Percentiles rank a stretch among this genome's conserved stretches.
Evolutionary conservation across 202 grass and related monocot species (phyloP).

Genomic region (Bolboschoenoplectus hybrid): DNA sequence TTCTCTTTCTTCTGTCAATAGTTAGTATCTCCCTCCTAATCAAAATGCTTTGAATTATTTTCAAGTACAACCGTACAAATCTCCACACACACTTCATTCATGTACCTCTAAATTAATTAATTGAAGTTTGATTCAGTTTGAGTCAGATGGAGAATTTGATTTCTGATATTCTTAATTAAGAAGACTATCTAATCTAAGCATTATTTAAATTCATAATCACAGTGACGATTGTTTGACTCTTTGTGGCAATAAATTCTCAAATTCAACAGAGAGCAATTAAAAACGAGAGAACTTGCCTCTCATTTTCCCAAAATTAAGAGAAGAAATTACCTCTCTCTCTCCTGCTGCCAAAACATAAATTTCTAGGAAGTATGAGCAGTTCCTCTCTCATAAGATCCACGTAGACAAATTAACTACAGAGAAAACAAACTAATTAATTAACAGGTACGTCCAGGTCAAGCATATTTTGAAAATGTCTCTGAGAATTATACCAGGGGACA

Average conservation of each 20-base stretch:
- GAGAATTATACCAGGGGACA: background rate
- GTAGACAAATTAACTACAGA: background rate
- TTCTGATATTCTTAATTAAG: no score
- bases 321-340: background rate
- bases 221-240: background rate
- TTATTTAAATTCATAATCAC: background rate
- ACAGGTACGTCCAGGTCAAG: background rate
- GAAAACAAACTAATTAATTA: background rate
- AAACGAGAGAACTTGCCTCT: background rate
- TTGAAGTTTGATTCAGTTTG: background rate
- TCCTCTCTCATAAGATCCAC: background rate
- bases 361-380: background rate
- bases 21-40: no score
- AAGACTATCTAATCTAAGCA: background rate
- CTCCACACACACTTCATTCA: background rate
- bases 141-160: background rate
- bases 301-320: background rate
- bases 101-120: background rate
- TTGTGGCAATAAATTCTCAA: background rate
- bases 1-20: background rate
- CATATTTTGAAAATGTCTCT: background rate
- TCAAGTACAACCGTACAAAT: background rate
- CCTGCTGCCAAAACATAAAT: background rate
- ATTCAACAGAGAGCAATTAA: background rate
- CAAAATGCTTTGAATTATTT: background rate